Conservation (phyloP, 208 protist genomes). For the Trypanosoma lewisi region DNA sequence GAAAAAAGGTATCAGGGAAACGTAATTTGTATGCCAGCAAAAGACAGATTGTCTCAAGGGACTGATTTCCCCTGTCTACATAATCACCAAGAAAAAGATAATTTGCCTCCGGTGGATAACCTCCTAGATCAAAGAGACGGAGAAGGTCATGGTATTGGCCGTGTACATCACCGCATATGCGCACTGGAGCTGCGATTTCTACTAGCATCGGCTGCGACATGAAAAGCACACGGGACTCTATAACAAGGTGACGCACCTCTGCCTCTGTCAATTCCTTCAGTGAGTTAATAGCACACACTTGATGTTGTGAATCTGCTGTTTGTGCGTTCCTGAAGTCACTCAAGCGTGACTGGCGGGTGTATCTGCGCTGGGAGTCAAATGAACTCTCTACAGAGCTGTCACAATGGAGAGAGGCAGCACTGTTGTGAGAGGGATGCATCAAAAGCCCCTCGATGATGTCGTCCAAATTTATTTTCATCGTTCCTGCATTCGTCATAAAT, state of each 20-base stretch:
- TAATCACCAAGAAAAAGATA: constrained; percentile 99
- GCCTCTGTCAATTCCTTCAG: constrained; percentile 51
- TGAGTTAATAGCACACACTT: background rate
- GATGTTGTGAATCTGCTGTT: background rate
- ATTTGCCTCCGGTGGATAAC: constrained; percentile 92
- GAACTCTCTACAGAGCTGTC: background rate
- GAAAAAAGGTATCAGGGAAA: constrained; percentile 97
- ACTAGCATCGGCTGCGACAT: constrained; percentile 89
- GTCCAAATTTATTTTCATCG: constrained; percentile 29
- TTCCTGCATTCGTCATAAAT: background rate
- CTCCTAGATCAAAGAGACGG: constrained; percentile 95
- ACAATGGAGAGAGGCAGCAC: too few relatives aligned
- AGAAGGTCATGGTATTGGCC: constrained; percentile 97
- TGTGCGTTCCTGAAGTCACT: constrained; percentile 33
- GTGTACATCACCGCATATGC: constrained; percentile 93
- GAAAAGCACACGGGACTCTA: constrained; percentile 78
- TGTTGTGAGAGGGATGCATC: constrained; percentile 65
- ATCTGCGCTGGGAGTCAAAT: constrained; percentile 17
- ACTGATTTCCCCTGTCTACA: constrained; percentile 97
- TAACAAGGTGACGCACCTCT: constrained; percentile 76
- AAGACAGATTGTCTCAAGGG: constrained; percentile 90
- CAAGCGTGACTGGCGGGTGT: constrained; percentile 43
- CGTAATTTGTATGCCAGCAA: constrained; percentile 94
- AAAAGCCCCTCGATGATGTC: constrained; percentile 66
- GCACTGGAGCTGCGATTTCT: constrained; percentile 78